Base-by-base conservation (phyloP, 1,139 yeast species). In the Suhomyces chickasaworum region DNA sequence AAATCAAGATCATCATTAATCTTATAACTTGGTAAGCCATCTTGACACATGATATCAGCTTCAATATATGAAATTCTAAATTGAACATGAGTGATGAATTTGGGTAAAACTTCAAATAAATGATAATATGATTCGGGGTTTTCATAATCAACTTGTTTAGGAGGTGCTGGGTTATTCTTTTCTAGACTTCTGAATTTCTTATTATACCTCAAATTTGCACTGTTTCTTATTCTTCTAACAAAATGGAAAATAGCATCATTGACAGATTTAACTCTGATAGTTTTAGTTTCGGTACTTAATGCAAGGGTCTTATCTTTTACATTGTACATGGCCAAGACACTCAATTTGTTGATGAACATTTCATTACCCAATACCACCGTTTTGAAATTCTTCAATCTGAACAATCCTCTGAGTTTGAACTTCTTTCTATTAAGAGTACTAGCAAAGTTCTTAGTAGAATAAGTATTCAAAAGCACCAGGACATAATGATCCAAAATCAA, bases 1-100 rank as follows among this genome's bases (percentile, higher is more conserved):
- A 75, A 57, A 51, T 75, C 73, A 17, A 70, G 53, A 2, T 59
- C 58, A 41, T 70, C 74, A 36, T 42, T 56, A 9, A 69, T 54
- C 1, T 51, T 50, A 42, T 68, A 69, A 42, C 64, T 60, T 0
- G 80, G 80, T 16, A 75, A 58, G 4, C 71, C 69, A 49, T 75
- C 80, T 46, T 73, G 73, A 50, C 78, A 73, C 15, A 71, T 62
- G 12, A 75, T 60, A 47, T 71, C 75, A 1, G 69, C 61, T 45
- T 68, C 69, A 16, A 73, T 42, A 17, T 61, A 55, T 3, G 64
- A 49, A 10, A 71, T 51, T 18, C 59, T 59, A 20, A 68, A 45
- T 48, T 62, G 66, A 8, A 71, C 52, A 2, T 65, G 56, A 2
- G 63, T 54, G 4, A 75, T 42, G 33, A 61, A 53, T 0, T 55